Evolutionary conservation across 2,329 filamentous ascomycete species (phyloP).

Genomic region (Pseudocercospora ulei): DNA sequence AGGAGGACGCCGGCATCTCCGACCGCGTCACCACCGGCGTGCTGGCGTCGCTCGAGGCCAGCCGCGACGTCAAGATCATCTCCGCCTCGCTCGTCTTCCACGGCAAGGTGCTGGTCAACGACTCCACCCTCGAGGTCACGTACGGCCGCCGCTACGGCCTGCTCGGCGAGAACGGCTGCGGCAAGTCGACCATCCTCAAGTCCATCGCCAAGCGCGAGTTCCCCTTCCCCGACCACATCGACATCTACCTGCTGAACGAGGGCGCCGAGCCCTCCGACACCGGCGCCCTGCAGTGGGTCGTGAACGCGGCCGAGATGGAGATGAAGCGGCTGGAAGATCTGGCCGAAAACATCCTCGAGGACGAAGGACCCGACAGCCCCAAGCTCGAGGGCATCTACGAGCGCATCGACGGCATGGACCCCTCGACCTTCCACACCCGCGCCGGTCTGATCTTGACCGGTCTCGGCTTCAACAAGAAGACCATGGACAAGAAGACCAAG

Average conservation of each 20-base stretch:
- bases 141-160: constrained; percentile 89
- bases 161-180: constrained; percentile 96
- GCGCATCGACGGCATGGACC: constrained; percentile 99
- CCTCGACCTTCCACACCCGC: constrained; percentile 89
- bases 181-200: constrained; percentile 96
- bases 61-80: constrained; percentile 94
- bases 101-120: constrained; percentile 88
- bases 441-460: constrained; percentile 94
- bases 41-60: constrained; percentile 69
- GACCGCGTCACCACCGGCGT: constrained; percentile 98
- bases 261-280: constrained; percentile 81
- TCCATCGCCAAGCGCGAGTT: constrained; percentile 88
- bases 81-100: constrained; percentile 93
- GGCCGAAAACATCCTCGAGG: constrained; percentile 83
- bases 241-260: constrained; percentile 97
- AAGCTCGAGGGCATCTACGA: constrained; percentile 92
- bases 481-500: constrained; percentile 99
- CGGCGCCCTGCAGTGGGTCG: constrained; percentile 94
- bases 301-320: constrained; percentile 86
- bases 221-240: constrained; percentile 89
- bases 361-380: constrained; percentile 82
- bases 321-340: constrained; percentile 79
- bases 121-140: constrained; percentile 85
- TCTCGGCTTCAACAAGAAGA: constrained; percentile 97
- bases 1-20: constrained; percentile 92